Conservation (phyloP, 805 yeast species). For the Saccharomycopsis javanensis region DNA sequence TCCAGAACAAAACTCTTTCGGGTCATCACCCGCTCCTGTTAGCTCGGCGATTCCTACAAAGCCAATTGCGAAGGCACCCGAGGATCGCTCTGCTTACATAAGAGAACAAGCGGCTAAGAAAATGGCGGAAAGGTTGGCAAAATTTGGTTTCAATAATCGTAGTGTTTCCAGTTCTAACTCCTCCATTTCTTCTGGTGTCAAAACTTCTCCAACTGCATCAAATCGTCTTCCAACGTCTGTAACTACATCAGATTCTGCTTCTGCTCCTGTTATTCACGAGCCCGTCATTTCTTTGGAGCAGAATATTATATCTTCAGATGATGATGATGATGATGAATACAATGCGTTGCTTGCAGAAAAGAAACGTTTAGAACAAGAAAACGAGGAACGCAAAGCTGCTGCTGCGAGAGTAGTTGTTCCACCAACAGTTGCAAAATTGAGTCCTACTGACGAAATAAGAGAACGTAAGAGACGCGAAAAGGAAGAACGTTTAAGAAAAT, state of each 20-base stretch:
- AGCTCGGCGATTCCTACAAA: constrained; percentile 14
- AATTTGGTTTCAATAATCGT: constrained; percentile 54
- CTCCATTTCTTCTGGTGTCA: neutral
- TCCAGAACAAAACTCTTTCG: neutral
- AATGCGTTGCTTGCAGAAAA: constrained; percentile 37
- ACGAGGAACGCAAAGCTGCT: constrained; percentile 33
- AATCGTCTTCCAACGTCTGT: constrained; percentile 7
- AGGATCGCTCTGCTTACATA: constrained; percentile 67
- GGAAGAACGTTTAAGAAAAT: constrained; percentile 17
- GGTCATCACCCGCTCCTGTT: constrained; percentile 22
- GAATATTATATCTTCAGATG: constrained; percentile 20
- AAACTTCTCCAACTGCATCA: neutral
- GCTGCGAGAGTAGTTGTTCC: constrained; percentile 2
- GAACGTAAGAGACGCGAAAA: constrained; percentile 16
- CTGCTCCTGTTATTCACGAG: constrained; percentile 9
- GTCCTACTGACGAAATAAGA: constrained; percentile 8
- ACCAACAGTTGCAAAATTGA: constrained; percentile 5
- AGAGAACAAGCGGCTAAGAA: constrained; percentile 73
- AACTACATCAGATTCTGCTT: constrained; percentile 18
- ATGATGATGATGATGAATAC: constrained; percentile 40
- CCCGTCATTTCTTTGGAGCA: neutral
- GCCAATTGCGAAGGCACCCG: constrained; percentile 34
- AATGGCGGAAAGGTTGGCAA: constrained; percentile 80
- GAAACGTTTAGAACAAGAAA: constrained; percentile 23
- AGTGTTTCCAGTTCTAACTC: constrained; percentile 14